These are phyloP conservation scores for Mediolabrus comicus DNA, from an alignment of 108 stramenopile genomes.

Conservation along the genomic window DNA sequence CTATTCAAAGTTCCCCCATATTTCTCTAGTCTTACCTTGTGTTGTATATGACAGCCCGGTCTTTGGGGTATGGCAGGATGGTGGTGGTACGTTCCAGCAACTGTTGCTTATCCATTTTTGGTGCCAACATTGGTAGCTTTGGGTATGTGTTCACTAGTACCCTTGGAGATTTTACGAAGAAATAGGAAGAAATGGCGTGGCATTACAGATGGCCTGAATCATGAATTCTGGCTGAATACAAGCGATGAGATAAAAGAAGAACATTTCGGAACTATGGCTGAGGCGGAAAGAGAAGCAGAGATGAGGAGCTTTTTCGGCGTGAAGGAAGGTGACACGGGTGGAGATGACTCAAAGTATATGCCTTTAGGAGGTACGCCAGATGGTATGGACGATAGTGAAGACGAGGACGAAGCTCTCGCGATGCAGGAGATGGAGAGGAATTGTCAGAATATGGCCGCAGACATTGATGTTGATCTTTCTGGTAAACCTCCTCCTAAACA, in stretches of 20 bases:
- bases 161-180: slow-evolving; percentile 43
- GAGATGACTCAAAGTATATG: slow-evolving; percentile 47
- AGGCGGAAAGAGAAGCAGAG: slow-evolving; percentile 38
- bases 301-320: slow-evolving; percentile 49
- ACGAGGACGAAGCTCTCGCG: slow-evolving; percentile 41
- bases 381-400: slow-evolving; percentile 32
- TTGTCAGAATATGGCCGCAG: slow-evolving; percentile 31
- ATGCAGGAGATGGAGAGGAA: slow-evolving; percentile 36
- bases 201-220: slow-evolving; percentile 47
- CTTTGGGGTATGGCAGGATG: slow-evolving; percentile 52
- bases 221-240: slow-evolving; percentile 43
- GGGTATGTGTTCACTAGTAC: slow-evolving; percentile 44
- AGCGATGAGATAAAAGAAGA: slow-evolving; percentile 41
- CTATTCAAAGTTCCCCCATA: too few species aligned
- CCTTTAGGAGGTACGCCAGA: slow-evolving; percentile 37
- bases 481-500: slow-evolving; percentile 20
- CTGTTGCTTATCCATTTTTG: slow-evolving; percentile 53
- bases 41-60: too few species aligned
- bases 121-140: slow-evolving; percentile 47
- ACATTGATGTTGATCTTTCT: slow-evolving; percentile 42
- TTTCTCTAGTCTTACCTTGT: too few species aligned
- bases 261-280: slow-evolving; percentile 41
- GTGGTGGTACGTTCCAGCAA: slow-evolving; percentile 58
- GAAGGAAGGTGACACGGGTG: slow-evolving; percentile 26
- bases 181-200: slow-evolving; percentile 50